These are phyloP conservation scores for Myxozyma geophila DNA, from an alignment of 805 yeast genomes.

Conservation along the genomic window DNA sequence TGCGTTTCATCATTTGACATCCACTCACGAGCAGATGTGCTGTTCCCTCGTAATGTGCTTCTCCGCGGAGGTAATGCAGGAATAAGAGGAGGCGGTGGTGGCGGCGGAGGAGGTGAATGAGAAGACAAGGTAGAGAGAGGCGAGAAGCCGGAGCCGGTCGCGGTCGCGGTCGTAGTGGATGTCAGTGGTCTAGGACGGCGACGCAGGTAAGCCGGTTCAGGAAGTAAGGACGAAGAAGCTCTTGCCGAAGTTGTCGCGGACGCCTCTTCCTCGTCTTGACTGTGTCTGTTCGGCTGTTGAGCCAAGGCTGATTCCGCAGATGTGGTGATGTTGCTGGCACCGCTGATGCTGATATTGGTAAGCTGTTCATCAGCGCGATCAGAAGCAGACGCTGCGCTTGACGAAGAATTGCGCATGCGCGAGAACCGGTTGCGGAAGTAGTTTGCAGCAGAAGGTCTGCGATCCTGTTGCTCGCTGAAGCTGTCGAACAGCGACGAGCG, in stretches of 20 bases:
- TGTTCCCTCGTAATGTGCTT: neutral
- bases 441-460: slow-evolving; percentile 3
- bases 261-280: neutral
- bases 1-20: neutral
- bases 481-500: neutral
- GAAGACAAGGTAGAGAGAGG: slow-evolving; percentile 10
- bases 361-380: neutral
- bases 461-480: neutral
- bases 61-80: slow-evolving; percentile 11
- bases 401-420: slow-evolving; percentile 22
- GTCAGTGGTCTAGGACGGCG: slow-evolving; percentile 32
- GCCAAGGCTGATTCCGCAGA: neutral
- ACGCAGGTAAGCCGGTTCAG: slow-evolving; percentile 34
- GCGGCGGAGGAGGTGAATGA: slow-evolving; percentile 12
- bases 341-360: neutral
- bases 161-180: slow-evolving; percentile 17
- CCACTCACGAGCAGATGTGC: neutral
- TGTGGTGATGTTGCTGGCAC: neutral
- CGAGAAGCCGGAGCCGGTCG: slow-evolving; percentile 16
- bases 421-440: slow-evolving; percentile 23
- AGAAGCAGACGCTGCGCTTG: neutral
- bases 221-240: slow-evolving; percentile 19
- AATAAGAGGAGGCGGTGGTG: slow-evolving; percentile 1
- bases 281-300: neutral
- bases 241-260: neutral